These are phyloP conservation scores for Nicotiana tabacum DNA, from an alignment of 257 asterid species.

Conservation along the genomic window DNA sequence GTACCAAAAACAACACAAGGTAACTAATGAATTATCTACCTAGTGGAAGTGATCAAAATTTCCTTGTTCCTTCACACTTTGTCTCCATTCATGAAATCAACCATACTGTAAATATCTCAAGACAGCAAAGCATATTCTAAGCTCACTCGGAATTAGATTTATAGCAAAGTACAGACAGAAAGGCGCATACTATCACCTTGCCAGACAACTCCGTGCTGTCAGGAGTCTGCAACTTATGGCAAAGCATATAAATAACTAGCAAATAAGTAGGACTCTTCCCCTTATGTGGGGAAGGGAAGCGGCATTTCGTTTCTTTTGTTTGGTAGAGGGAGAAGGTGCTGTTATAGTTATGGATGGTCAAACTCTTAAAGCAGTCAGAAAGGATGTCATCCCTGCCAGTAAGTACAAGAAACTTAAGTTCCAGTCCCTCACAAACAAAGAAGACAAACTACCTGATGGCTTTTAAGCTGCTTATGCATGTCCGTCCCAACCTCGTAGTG, in stretches of 20 bases:
- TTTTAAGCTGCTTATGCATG: constrained; percentile 47
- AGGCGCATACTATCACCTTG: neutral
- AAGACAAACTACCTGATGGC: constrained; percentile 60
- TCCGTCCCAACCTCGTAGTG: constrained; percentile 51
- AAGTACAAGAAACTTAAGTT: neutral
- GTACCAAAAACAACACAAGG: neutral
- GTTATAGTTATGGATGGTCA: neutral
- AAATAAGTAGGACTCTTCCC: neutral
- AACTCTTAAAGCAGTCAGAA: neutral
- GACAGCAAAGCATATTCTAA: too few species aligned
- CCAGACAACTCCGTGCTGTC: neutral
- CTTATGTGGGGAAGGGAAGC: neutral
- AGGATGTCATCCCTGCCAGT: neutral
- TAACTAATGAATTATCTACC: neutral
- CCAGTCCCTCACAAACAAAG: neutral
- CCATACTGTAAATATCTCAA: neutral
- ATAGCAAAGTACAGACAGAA: too few species aligned
- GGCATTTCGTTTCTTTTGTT: neutral
- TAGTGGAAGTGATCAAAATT: neutral
- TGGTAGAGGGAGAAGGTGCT: neutral
- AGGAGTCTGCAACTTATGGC: neutral
- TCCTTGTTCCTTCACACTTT: neutral
- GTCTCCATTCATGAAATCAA: neutral
- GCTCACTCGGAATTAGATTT: too few species aligned
- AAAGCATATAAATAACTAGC: neutral